These are phyloP conservation scores for Acanthamoeba rhysodes DNA, from an alignment of 208 protist genomes.

Conservation along the genomic window DNA sequence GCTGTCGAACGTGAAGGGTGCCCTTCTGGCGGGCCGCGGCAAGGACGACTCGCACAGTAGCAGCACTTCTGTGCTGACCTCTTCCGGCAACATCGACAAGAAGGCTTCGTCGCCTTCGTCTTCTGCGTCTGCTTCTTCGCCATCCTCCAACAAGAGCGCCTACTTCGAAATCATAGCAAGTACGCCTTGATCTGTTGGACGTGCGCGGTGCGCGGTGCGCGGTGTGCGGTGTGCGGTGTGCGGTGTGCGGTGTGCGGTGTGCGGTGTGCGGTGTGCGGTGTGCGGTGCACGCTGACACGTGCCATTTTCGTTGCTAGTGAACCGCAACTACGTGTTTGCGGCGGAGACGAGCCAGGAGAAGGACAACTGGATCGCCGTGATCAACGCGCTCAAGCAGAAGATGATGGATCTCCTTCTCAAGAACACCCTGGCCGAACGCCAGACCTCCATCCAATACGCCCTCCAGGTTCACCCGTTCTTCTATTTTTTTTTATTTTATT, in stretches of 20 bases:
- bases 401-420: conserved; percentile 4
- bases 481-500: not conserved
- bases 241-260: too few species aligned
- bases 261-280: too few species aligned
- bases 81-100: too few species aligned
- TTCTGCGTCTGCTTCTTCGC: too few species aligned
- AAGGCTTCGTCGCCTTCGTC: too few species aligned
- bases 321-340: conserved; percentile 17
- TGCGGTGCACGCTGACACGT: not conserved
- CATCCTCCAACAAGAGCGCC: not conserved
- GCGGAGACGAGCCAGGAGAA: conserved; percentile 39
- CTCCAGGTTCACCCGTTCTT: not conserved
- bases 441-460: conserved; percentile 18
- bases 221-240: too few species aligned
- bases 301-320: not conserved
- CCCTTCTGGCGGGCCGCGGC: not conserved
- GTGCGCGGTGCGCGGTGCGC: too few species aligned
- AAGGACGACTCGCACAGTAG: not conserved
- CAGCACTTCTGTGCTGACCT: too few species aligned
- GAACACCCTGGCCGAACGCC: conserved; percentile 8
- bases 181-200: not conserved
- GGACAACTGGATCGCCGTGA: conserved; percentile 25
- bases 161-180: conserved; percentile 1
- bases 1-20: not conserved
- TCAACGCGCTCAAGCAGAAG: conserved; percentile 14